Evolutionary conservation across 352 stramenopile genomes (phyloP), one percentile per base, ranked within the genome.

Genomic region (Phytophthora colocasiae): DNA sequence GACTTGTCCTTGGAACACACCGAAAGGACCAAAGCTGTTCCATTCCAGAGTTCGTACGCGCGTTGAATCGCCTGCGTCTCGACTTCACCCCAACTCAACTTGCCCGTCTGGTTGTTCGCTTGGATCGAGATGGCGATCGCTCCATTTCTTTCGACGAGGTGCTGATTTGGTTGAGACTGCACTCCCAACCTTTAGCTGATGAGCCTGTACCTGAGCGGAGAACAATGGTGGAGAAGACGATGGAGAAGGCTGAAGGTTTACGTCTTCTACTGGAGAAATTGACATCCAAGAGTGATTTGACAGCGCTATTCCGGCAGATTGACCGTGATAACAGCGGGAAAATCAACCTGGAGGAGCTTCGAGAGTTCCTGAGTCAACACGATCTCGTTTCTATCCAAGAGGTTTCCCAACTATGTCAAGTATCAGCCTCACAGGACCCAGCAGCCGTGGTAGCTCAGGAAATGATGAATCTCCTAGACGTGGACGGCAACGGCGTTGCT

Each of bases 121-220:
- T 94, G 7, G 83, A 94, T 66, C 72, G 69, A 19, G 65, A 92
- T 41, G 61, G 66, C 8, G 78, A 94, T 48, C 44, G 60, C 7
- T 75, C 59, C 24, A 79, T 94, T 27, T 94, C 83, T 14, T 87
- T 94, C 7, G 66, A 90, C 11, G 86, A 94, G 39, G 54, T 94
- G 22, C 52, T 94, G 3, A n/a, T 69, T 5, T 94, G 83, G 83
- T 66, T 94, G 34, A 77, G 82, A 40, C 63, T 90, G 15, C 64
- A 57, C 12, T 38, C 64, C 5, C 62, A 58, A 31, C 1, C 56
- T 15, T 54, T 48, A 15, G 29, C 14, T 19, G 39, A 43, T 14
- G 12, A 17, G 17, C 7, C 14, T 15, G 15, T 4, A 15, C n/a
- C 31, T 5, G 43, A 27, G 11, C 49, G 27, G 15, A 12, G 22